Base-by-base conservation (phyloP, 2,329 filamentous ascomycete genomes). In the Aspergillus luchuensis region DNA sequence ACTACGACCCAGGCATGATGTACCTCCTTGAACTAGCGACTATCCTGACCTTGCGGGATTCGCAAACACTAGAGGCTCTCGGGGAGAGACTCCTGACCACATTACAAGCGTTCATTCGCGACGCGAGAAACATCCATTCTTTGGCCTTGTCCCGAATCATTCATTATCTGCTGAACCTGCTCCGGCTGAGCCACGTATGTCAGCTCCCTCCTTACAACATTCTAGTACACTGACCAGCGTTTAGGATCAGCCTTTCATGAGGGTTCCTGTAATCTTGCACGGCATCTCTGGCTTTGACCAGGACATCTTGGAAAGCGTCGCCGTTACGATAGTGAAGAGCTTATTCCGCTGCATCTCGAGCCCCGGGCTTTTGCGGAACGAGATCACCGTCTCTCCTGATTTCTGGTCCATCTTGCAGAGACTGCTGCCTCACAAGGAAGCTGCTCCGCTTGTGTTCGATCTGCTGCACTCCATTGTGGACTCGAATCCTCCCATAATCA, bases 381-480 rank as follows among this genome's bases (percentile, higher is more conserved):
- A 98, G 78, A 91, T 98, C 67, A 96, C 96, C 78, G 94, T 91
- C 13, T 98, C 94, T 17, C 95, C 95, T 0, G 95, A 99, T 72
- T 98, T 99, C 76, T 99, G 95, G 95, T 89, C 90, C 5, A 91
- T 97, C 13, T 81, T 99, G 56, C 89, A 92, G 63, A 85, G 87
- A 33, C 80, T 99, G 17, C 87, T 91, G 50, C 81, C 83, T 23
- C 85, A 89, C 63, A 79, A 86, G 3, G 88, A 91, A 56, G 89
- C 90, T 25, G 90, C 92, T 2, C 83, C 88, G 0, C 83, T 89
- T 15, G 92, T 96, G 0, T 98, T 98, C 74, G 87, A 90, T 57
- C 90, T 98, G n/a, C 82, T 97, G 0, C 90, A 95, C 71, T 87
- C 85, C 57, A 87, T 93, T 25, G 87, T 92, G 2, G 85, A 89